phyloP scores from a whole-genome alignment of 1,139 yeast genomes.

The Yamadazyma mexicana region DNA sequence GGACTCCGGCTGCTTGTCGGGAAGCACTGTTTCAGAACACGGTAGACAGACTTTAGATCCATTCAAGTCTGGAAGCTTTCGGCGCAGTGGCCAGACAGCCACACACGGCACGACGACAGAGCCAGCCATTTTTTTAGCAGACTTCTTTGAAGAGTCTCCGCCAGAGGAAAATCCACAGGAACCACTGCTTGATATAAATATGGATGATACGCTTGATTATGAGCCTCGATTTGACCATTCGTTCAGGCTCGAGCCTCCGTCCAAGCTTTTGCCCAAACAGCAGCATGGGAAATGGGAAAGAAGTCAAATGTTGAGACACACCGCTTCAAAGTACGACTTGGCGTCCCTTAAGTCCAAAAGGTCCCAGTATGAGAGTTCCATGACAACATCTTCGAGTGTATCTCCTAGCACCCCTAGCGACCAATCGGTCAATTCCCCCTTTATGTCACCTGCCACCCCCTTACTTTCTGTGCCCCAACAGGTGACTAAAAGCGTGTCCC shows the following conservation, averaged over 20 bases:
- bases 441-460: neutral
- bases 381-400: neutral
- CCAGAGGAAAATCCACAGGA: too few relatives aligned
- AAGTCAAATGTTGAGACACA: constrained; percentile 21
- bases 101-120: too few relatives aligned
- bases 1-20: too few relatives aligned
- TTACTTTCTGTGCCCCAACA: neutral
- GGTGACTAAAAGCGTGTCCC: constrained; percentile 8
- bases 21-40: too few relatives aligned
- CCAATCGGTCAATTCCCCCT: neutral
- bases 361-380: neutral
- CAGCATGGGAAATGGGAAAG: constrained; percentile 23
- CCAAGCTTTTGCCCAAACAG: constrained; percentile 14
- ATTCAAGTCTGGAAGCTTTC: too few relatives aligned
- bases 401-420: neutral
- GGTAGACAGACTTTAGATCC: too few relatives aligned
- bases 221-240: constrained; percentile 14
- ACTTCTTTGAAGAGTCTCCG: too few relatives aligned
- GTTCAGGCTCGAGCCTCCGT: constrained; percentile 15
- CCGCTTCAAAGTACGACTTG: constrained; percentile 15
- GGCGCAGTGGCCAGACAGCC: too few relatives aligned
- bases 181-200: too few relatives aligned
- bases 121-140: too few relatives aligned
- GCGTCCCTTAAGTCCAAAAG: constrained; percentile 6
- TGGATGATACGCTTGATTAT: neutral